phyloP scores from a whole-genome alignment of 192 early-diverging fungal species.

The Chytriomyces sp. region DNA sequence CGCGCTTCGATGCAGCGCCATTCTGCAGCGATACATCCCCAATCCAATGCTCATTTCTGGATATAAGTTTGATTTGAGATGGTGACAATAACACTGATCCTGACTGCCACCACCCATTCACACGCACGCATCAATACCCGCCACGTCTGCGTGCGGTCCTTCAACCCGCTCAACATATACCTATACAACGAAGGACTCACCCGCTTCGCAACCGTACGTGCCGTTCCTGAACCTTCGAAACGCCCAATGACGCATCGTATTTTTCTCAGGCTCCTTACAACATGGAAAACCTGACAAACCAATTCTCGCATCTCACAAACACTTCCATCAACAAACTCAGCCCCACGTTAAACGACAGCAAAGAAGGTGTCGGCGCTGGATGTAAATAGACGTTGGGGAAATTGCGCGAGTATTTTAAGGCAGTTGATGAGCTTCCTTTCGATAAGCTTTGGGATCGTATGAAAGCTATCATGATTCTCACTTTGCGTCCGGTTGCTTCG shows the following conservation, averaged over 20 bases:
- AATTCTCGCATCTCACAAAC: slow-evolving; percentile 57
- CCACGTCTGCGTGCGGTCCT: slow-evolving; percentile 53
- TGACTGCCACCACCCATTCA: background rate
- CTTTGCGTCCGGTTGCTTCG: slow-evolving; percentile 44
- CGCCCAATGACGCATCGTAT: background rate
- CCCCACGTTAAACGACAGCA: slow-evolving; percentile 42
- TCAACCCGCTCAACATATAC: slow-evolving; percentile 49
- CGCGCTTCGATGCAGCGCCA: slow-evolving; percentile 37
- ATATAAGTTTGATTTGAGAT: slow-evolving; percentile 59
- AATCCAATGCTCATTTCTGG: slow-evolving; percentile 55
- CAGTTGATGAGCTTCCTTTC: slow-evolving; percentile 23
- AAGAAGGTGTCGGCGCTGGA: slow-evolving; percentile 49
- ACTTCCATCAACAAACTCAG: slow-evolving; percentile 60
- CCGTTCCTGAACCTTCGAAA: background rate
- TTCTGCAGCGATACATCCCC: slow-evolving; percentile 52
- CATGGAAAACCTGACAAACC: slow-evolving; percentile 35
- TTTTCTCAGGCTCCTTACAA: slow-evolving; percentile 33
- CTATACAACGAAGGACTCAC: slow-evolving; percentile 52
- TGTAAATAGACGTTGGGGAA: slow-evolving; percentile 50
- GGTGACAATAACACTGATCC: slow-evolving; percentile 31
- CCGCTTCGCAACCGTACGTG: slow-evolving; percentile 51
- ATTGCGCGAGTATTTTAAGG: slow-evolving; percentile 40
- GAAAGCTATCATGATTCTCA: slow-evolving; percentile 44
- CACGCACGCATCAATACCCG: slow-evolving; percentile 19
- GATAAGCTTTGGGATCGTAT: slow-evolving; percentile 45